A percentile compares a stretch with the other conserved stretches of the same genome.
Conservation (phyloP, 768 basidiomycete genomes). For the Leccinum uliginosum region DNA sequence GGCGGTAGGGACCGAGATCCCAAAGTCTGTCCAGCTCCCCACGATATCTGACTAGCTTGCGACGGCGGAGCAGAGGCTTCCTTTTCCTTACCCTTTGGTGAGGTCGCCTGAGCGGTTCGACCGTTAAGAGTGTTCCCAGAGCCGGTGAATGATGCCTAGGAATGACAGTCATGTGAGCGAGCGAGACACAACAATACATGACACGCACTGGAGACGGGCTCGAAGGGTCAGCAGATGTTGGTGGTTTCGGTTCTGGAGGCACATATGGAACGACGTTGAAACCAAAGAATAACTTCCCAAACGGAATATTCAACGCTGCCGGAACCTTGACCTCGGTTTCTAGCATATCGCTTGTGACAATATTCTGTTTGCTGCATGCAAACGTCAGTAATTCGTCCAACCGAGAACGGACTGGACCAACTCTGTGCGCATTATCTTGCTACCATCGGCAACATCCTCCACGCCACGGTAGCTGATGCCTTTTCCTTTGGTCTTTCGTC, state of each 20-base stretch:
- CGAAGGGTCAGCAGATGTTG: slow-evolving; percentile 27
- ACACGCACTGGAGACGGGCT: slow-evolving; percentile 29
- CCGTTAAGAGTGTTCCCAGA: slow-evolving; percentile 66
- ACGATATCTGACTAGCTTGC: slow-evolving; percentile 33
- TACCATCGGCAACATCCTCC: slow-evolving; percentile 72
- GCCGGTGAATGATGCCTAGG: slow-evolving; percentile 53
- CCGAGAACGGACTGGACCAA: slow-evolving; percentile 38
- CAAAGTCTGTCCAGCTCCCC: slow-evolving; percentile 48
- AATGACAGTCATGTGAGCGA: not conserved
- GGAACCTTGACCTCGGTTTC: slow-evolving; percentile 78
- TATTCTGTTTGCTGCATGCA: slow-evolving; percentile 62
- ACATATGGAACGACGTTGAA: slow-evolving; percentile 75
- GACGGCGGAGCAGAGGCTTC: slow-evolving; percentile 34
- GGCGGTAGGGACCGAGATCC: slow-evolving; percentile 30
- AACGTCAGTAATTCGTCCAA: slow-evolving; percentile 7
- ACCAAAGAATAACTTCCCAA: slow-evolving; percentile 96
- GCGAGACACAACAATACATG: not conserved
- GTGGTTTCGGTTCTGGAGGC: slow-evolving; percentile 38
- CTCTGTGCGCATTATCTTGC: slow-evolving; percentile 91
- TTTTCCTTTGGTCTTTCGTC: slow-evolving; percentile 93
- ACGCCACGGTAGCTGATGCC: slow-evolving; percentile 81
- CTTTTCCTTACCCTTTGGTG: slow-evolving; percentile 54
- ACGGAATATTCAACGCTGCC: slow-evolving; percentile 84
- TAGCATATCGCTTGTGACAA: slow-evolving; percentile 77
- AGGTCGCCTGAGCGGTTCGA: slow-evolving; percentile 33